Conservation (phyloP, 208 protist genomes). For the Leishmania gerbilli region DNA sequence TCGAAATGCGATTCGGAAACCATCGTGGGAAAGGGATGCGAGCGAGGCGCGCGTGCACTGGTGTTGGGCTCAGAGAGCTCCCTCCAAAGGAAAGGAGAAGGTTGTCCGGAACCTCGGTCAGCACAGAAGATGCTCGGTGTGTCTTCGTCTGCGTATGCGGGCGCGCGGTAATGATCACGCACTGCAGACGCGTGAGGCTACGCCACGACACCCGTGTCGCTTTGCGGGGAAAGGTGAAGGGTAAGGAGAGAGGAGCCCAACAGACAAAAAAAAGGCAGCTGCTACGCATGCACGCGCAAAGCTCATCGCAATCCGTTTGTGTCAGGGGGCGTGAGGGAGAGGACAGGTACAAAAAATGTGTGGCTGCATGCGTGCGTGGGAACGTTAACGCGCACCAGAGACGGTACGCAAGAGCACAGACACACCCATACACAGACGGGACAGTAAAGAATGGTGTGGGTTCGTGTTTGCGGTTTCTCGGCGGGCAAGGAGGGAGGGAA, state of each 20-base stretch:
- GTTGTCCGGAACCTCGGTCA: not conserved
- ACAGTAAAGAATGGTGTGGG: not conserved
- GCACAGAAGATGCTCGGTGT: not conserved
- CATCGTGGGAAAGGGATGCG: slow-evolving; percentile 3
- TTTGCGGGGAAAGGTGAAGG: not conserved
- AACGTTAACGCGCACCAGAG: not conserved
- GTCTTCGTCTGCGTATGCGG: not conserved
- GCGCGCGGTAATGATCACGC: not conserved
- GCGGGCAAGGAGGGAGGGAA: not conserved
- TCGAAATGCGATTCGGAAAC: slow-evolving; percentile 10
- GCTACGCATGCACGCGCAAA: not conserved
- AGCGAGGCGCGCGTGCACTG: not conserved
- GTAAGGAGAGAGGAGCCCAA: not conserved
- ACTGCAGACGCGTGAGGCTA: not conserved
- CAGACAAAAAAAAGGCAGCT: not conserved
- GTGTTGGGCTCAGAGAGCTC: not conserved
- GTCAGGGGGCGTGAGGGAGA: not conserved
- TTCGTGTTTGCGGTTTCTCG: not conserved
- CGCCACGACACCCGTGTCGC: not conserved
- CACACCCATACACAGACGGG: not conserved
- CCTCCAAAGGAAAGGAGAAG: not conserved
- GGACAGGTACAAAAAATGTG: not conserved
- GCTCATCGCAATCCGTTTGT: not conserved
- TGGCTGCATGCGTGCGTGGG: too few relatives aligned
- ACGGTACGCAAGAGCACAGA: not conserved